Evolutionary conservation across 345 rosid species (phyloP), one percentile per base, ranked within the genome.

Genomic region (Euphorbia pulcherrima): DNA sequence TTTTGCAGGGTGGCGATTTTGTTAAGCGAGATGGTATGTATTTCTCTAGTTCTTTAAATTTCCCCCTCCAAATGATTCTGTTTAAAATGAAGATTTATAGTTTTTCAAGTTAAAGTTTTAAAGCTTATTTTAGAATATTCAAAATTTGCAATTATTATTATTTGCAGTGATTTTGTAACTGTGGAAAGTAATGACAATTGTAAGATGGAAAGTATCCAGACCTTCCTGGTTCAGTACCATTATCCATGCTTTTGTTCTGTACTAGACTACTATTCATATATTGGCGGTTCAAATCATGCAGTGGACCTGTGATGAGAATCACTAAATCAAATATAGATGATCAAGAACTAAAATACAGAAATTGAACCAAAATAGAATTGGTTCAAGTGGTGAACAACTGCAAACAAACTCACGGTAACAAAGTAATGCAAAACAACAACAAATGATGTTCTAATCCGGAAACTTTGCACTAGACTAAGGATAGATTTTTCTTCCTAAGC

Each of bases 1-100:
- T 74, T 66, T 77, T 84, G 84, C 96, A 94, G 99, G 99, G 90
- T 61, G 99, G 99, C 29, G 99, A 94, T 76, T 89, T 94, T 78
- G 76, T 83, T 58, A 89, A 79, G 74, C 86, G 97, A 68, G 96
- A 94, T 84, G 99, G 99, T 94, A 79, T 61, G 92, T 81, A 44
- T 72, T 46, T 70, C 30, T n/a, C 40, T 67, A 4, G 10, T 8
- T 60, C 26, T 6, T 10, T 7, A 57, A 27, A 12, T 40, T 23
- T 14, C 8, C 2, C 13, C 4, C 44, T 26, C 47, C 27, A 51
- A 24, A 13, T 44, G 9, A 41, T 24, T 62, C 10, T 28, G 24
- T 37, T 60, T 60, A 28, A 35, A 60, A 8, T 37, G 27, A 41
- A 41, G n/a, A 5, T 26, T 48, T 8, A 0, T 41, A 17, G 12